Evolutionary conservation across 2,329 filamentous ascomycete species (phyloP).

Genomic region (Emergomyces africanus): DNA sequence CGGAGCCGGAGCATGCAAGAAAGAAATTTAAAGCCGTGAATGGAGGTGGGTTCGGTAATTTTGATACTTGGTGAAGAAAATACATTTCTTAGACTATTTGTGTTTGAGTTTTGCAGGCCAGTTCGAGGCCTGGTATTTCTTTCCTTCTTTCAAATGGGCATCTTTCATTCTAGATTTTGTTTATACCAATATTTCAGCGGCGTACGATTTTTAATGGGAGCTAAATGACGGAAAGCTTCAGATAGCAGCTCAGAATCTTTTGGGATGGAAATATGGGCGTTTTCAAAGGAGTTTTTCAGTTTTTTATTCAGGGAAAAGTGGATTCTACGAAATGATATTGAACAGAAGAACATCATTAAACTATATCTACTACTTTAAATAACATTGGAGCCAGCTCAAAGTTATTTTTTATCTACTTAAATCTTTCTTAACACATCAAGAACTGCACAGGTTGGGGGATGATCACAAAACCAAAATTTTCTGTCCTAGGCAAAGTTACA

Average conservation of each 20-base stretch:
- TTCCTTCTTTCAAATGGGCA: neutral
- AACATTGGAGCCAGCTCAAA: too few species aligned
- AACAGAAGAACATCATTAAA: neutral
- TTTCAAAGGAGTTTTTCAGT: neutral
- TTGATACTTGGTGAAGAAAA: constrained; percentile 63
- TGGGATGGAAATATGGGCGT: neutral
- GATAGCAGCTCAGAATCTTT: neutral
- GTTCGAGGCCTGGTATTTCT: neutral
- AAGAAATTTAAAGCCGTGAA: constrained; percentile 60
- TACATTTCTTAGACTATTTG: neutral
- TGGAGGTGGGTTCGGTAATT: constrained; percentile 69
- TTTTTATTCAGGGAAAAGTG: neutral
- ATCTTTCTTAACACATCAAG: too few species aligned
- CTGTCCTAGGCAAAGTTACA: neutral
- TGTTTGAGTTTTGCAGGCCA: neutral
- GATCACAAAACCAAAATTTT: neutral
- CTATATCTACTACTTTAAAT: too few species aligned
- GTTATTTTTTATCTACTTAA: too few species aligned
- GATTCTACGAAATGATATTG: neutral
- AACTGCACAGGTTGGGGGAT: too few species aligned
- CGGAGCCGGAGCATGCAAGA: constrained; percentile 53
- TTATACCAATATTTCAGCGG: neutral
- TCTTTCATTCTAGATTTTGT: neutral
- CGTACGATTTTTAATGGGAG: neutral
- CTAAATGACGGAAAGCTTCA: neutral